Base-by-base conservation (phyloP, 495 filamentous ascomycete species). In the Aspergillus affinis region DNA sequence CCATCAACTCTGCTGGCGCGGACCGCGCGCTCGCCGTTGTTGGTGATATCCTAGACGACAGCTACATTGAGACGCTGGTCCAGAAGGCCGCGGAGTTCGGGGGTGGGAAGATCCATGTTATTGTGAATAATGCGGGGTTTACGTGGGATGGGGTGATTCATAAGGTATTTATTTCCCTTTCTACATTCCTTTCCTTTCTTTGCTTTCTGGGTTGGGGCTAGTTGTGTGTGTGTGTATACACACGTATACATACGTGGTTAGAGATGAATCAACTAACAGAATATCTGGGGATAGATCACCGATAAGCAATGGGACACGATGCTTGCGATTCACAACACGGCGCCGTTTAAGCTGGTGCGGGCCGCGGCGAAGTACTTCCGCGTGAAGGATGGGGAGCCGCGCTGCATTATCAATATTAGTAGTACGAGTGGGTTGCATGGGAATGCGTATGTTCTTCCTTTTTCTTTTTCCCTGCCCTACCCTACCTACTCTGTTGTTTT, bases 301-400 rank as follows among this genome's bases (percentile, higher is more conserved):
- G 90, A 94, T 76, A 92, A 91, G 70, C 90, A 94, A 83, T 95
- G 89, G 90, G 85, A 92, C 51, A 92, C 88, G 55, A 96, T 95
- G 67, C 72, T 93, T 12, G 83, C 86, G 29, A 78, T 94, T 20
- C 91, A 95, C 80, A 85, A 82, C 66, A 93, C 88, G 12, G 90
- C 86, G 1, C 91, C 91, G 32, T 94, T 96, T 81, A 88, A 86
- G 59, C 84, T 95, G 44, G 75, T 93, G 60, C 84, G 90, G 46
- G 88, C 85, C 47, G 89, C 89, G 7, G 88, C 90, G 0, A 89
- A 89, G 29, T 95, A 89, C 73, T 96, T 96, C 82, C 84, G 91
- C 29, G 88, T 94, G 58, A 88, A 86, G 68, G 91, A 95, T 74
- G 84, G 88, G 70, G 88, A 88, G 72, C 82, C 88, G 12, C 82